These are phyloP conservation scores for Mycena capillaripes DNA, from an alignment of 768 basidiomycete genomes.

Conservation along the genomic window DNA sequence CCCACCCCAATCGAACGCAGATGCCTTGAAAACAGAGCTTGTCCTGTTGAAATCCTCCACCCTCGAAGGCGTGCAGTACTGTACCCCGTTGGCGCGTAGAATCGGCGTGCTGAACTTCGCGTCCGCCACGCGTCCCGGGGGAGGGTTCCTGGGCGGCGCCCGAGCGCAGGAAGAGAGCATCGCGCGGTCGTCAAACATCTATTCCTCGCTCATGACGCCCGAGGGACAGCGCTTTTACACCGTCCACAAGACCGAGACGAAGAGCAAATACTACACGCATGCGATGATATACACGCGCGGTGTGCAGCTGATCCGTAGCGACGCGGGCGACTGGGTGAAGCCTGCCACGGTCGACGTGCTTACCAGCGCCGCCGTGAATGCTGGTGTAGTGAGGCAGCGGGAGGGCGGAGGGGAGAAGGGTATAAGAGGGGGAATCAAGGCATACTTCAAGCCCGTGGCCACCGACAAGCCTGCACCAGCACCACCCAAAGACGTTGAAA, in stretches of 20 bases:
- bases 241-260: slow-evolving; percentile 56
- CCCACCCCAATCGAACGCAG: neutral
- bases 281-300: slow-evolving; percentile 70
- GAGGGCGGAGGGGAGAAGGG: slow-evolving; percentile 8
- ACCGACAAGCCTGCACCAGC: neutral
- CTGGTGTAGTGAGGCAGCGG: slow-evolving; percentile 59
- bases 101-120: slow-evolving; percentile 73
- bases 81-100: slow-evolving; percentile 39
- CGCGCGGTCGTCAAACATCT: slow-evolving; percentile 68
- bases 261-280: slow-evolving; percentile 64
- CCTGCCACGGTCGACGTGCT: slow-evolving; percentile 64
- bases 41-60: slow-evolving; percentile 58
- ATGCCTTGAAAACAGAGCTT: slow-evolving; percentile 48
- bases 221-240: slow-evolving; percentile 61
- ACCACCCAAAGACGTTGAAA: slow-evolving; percentile 45
- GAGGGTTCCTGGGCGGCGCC: slow-evolving; percentile 67
- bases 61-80: slow-evolving; percentile 56
- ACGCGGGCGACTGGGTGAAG: slow-evolving; percentile 58
- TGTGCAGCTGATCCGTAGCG: slow-evolving; percentile 63
- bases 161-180: slow-evolving; percentile 73
- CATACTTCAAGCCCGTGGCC: slow-evolving; percentile 20
- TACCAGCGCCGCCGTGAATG: slow-evolving; percentile 70
- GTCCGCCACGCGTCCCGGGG: slow-evolving; percentile 67
- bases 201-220: slow-evolving; percentile 62
- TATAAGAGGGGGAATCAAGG: slow-evolving; percentile 14